Evolutionary conservation across 805 yeast genomes (phyloP), one percentile per base, ranked within the genome.

Genomic region (Starmera quercuum): DNA sequence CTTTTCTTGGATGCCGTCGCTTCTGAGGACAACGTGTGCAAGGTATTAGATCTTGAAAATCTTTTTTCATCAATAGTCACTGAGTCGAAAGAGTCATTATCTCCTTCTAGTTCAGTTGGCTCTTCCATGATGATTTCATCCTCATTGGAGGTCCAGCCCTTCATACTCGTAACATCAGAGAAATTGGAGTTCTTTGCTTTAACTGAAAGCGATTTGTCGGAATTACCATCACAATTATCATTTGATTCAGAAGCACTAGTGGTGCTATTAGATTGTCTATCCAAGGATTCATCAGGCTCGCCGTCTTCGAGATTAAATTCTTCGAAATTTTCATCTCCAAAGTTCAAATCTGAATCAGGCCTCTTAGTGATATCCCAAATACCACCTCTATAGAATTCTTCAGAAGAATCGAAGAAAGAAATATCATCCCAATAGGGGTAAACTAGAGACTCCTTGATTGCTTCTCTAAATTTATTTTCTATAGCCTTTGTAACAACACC

Each of bases 381-480:
- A 13, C 98, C 98, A 32, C 96, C 98, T 42, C 96, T 71, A 54
- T 77, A 92, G 11, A 85, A 57, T 42, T 85, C 95, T 26, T 59
- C 67, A 3, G 47, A 28, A 0, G 96, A 77, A 35, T 73, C 64
- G 49, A 67, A 82, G 50, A 84, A 82, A 1, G 78, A 73, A 26
- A 86, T 56, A 53, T 90, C 97, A 55, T 90, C 97, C 87, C 86
- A 82, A 47, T 68, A 77, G 2, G 98, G 98, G 21, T 73, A 56
- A 1, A 92, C 97, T 31, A 92, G 58, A 7, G 92, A 73, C 22
- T 84, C 92, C 40, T 69, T 75, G 26, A 90, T 66, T 1, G 87
- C 83, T 31, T 85, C 95, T 37, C 78, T 75, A 41, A 90, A 74
- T 44, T 79, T 77, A 51, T 76, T 79, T 40, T 79, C 85, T 42